Evolutionary conservation across 768 basidiomycete genomes (phyloP).

Genomic region (Daedalea quercina): DNA sequence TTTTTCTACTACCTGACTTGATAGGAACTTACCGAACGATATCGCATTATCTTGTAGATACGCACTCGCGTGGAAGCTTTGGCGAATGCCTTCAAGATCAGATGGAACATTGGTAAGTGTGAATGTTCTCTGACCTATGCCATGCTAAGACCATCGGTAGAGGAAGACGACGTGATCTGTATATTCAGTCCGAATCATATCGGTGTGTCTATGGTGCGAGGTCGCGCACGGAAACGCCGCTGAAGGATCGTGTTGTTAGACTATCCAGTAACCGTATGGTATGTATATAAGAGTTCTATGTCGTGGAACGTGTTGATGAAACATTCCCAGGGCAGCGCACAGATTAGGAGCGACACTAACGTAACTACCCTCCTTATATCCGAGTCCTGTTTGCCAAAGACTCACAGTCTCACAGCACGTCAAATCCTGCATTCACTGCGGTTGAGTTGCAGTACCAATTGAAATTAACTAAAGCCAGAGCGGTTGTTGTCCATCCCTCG

Average conservation of each 20-base stretch:
- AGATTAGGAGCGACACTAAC: constrained; percentile 2
- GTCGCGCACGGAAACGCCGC: too few relatives aligned
- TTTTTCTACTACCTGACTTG: too few relatives aligned
- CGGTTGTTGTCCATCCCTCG: constrained; percentile 21
- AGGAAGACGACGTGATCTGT: constrained; percentile 47
- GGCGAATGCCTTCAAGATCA: constrained; percentile 39
- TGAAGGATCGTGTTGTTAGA: constrained; percentile 30
- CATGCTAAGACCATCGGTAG: constrained; percentile 19
- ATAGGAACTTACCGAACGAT: too few relatives aligned
- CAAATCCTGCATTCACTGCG: constrained; percentile 26
- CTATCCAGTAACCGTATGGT: constrained; percentile 43
- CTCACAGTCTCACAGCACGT: constrained; percentile 12
- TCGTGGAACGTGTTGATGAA: background rate
- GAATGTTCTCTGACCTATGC: background rate
- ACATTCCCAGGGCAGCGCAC: constrained; percentile 1
- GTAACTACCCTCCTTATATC: background rate
- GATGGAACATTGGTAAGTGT: constrained; percentile 37
- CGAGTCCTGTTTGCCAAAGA: background rate
- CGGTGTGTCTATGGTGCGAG: background rate
- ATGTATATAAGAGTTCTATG: background rate
- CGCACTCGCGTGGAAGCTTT: constrained; percentile 38
- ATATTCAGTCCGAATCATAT: constrained; percentile 44
- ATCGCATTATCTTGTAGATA: constrained; percentile 31
- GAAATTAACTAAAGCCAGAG: constrained; percentile 18
- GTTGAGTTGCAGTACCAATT: constrained; percentile 28